phyloP scores from a whole-genome alignment of 768 basidiomycete species.

The Trametes coccinea region DNA sequence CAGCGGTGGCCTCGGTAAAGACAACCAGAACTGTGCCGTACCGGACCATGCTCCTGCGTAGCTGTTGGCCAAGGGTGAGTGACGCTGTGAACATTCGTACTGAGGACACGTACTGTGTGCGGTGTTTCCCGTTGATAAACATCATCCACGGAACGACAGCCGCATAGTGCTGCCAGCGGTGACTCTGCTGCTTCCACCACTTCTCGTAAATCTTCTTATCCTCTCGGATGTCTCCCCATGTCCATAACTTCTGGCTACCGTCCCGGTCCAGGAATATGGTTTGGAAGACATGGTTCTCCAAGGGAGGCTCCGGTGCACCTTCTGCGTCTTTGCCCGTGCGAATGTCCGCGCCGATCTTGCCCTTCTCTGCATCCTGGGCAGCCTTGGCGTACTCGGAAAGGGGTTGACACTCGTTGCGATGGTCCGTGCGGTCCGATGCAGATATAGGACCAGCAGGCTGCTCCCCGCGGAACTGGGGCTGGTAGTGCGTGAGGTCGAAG shows the following conservation, averaged over 20 bases:
- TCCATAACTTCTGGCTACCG: slow-evolving; percentile 43
- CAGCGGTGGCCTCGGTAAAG: not conserved
- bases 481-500: slow-evolving; percentile 50
- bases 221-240: slow-evolving; percentile 40
- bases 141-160: slow-evolving; percentile 41
- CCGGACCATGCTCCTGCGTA: slow-evolving; percentile 37
- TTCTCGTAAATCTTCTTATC: slow-evolving; percentile 44
- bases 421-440: slow-evolving; percentile 19
- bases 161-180: slow-evolving; percentile 49
- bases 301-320: slow-evolving; percentile 31
- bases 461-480: slow-evolving; percentile 43
- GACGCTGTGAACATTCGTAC: not conserved
- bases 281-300: slow-evolving; percentile 49
- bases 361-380: slow-evolving; percentile 15
- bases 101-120: slow-evolving; percentile 31
- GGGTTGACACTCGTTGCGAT: slow-evolving; percentile 25
- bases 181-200: slow-evolving; percentile 56
- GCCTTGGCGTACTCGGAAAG: slow-evolving; percentile 5
- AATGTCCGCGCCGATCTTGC: slow-evolving; percentile 9
- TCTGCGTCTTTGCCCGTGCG: slow-evolving; percentile 24
- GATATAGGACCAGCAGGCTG: slow-evolving; percentile 28
- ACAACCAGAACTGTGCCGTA: not conserved
- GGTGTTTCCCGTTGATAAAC: slow-evolving; percentile 39
- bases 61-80: slow-evolving; percentile 9
- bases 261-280: slow-evolving; percentile 50